Conservation (phyloP, 1,284 basidiomycete species). For the Bjerkandera adusta region DNA sequence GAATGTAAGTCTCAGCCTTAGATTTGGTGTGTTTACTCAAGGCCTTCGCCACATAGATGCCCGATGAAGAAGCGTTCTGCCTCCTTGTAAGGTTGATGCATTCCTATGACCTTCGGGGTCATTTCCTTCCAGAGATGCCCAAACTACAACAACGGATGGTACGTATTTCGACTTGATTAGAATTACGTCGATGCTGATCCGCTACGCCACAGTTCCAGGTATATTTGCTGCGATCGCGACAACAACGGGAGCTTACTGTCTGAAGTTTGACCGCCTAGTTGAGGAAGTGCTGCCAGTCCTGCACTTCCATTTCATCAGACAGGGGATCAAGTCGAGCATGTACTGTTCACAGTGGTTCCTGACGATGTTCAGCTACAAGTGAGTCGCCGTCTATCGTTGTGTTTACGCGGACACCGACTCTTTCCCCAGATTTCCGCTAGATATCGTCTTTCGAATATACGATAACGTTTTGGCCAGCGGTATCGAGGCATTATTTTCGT, state of each 20-base stretch:
- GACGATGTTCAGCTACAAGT: conserved; percentile 95
- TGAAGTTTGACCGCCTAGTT: conserved; percentile 88
- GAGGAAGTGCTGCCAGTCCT: conserved; percentile 92
- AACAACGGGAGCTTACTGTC: conserved; percentile 3
- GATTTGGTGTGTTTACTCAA: conserved; percentile 2
- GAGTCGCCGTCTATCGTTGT: conserved; percentile 23
- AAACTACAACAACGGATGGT: conserved; percentile 90
- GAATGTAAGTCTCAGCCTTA: conserved; percentile 58
- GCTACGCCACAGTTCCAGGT: conserved; percentile 44
- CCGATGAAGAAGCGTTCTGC: conserved; percentile 97
- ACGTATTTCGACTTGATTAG: conserved; percentile 27
- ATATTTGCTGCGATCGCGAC: conserved; percentile 3
- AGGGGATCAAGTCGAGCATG: conserved; percentile 96
- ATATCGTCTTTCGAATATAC: conserved; percentile 93
- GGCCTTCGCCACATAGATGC: conserved; percentile 69
- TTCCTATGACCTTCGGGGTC: conserved; percentile 92
- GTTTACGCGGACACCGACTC: not conserved
- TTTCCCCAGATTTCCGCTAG: conserved; percentile 80
- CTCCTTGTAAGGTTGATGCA: conserved; percentile 97
- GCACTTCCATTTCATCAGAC: conserved; percentile 87
- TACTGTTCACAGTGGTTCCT: conserved; percentile 98
- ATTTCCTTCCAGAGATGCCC: conserved; percentile 98
- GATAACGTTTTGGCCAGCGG: conserved; percentile 95
- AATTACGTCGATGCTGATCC: not conserved
- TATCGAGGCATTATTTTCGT: conserved; percentile 95